Evolutionary conservation across 352 stramenopile genomes (phyloP).

Genomic region (Phytophthora podocarpi): DNA sequence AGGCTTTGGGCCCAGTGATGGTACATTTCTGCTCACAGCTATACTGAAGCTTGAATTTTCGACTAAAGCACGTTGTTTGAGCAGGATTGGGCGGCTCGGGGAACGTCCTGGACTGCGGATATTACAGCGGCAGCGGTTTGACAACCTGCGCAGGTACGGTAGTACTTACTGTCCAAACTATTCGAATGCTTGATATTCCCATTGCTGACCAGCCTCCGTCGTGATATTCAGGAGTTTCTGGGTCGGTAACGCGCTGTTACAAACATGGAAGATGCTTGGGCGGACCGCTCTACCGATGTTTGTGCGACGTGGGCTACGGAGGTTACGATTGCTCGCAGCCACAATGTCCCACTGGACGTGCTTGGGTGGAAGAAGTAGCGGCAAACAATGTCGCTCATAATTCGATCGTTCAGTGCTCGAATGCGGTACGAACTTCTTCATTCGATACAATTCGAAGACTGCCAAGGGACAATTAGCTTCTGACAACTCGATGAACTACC

Average conservation of each 20-base stretch:
- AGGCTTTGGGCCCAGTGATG: constrained; percentile 62
- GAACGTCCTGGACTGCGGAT: constrained; percentile 48
- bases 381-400: constrained; percentile 60
- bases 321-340: constrained; percentile 65
- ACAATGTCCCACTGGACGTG: constrained; percentile 53
- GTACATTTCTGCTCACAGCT: constrained; percentile 22
- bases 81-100: constrained; percentile 34
- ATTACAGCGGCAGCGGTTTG: constrained; percentile 46
- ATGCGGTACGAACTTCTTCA: constrained; percentile 50
- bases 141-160: constrained; percentile 46
- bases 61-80: not conserved
- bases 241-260: constrained; percentile 53
- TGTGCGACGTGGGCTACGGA: constrained; percentile 54
- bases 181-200: too few relatives aligned
- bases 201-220: not conserved
- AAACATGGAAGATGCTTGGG: constrained; percentile 59
- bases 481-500: too few relatives aligned
- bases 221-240: constrained; percentile 33
- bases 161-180: too few relatives aligned
- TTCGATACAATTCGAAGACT: too few relatives aligned
- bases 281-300: constrained; percentile 50
- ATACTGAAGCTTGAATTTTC: not conserved
- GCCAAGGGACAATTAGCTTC: too few relatives aligned
- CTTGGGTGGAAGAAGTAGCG: constrained; percentile 71
- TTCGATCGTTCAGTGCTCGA: constrained; percentile 66